Base-by-base conservation (phyloP, 2,329 filamentous ascomycete genomes). In the Xylariales sp. region DNA sequence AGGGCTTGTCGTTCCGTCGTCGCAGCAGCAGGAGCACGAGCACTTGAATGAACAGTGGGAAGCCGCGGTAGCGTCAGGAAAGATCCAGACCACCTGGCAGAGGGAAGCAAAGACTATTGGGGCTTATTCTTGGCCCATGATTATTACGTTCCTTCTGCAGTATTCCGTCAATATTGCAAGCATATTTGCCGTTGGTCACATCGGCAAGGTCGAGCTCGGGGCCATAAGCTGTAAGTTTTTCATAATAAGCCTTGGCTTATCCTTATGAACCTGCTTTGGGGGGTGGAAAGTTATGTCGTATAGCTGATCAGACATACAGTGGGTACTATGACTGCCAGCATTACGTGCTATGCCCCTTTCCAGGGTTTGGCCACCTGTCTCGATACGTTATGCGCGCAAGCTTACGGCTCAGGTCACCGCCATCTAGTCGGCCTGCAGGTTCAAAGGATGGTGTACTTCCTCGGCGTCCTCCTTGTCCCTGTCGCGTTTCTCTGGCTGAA, bases 311-410 rank as follows among this genome's bases (percentile, higher is more conserved):
- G 31, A 15, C 13, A 17, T 7, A 16, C 28, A 66, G 62, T 86
- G 45, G 81, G 79, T 5, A 81, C 81, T 52, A 91, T 91, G 86
- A 87, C 84, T 2, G 83, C 83, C 19, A 88, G 81, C 46, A 90
- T 93, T 49, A 85, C 78, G 12, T 87, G 84, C 41, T 83, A 85
- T 52, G 84, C 83, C 1, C 79, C 87, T 13, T 85, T 87, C 55
- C 85, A 89, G 55, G 85, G 89, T n/a, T 72, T 97, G 12, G 84
- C 89, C 1, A 97, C 91, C 5, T 88, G 84, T 46, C 70, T 97
- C 25, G 91, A 97, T 62, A 97, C 91, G 0, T 78, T 97, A 3
- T 96, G 91, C 59, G 80, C 91, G 0, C 91, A 97, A 61, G 91
- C 93, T 1, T 97, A 94, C 56, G 91, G 93, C 3, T 94, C 87